Percentiles rank a stretch among this genome's conserved stretches.
These are phyloP conservation scores for Endotrypanum monterogeii DNA, from an alignment of 208 protist species.

Conservation along the genomic window DNA sequence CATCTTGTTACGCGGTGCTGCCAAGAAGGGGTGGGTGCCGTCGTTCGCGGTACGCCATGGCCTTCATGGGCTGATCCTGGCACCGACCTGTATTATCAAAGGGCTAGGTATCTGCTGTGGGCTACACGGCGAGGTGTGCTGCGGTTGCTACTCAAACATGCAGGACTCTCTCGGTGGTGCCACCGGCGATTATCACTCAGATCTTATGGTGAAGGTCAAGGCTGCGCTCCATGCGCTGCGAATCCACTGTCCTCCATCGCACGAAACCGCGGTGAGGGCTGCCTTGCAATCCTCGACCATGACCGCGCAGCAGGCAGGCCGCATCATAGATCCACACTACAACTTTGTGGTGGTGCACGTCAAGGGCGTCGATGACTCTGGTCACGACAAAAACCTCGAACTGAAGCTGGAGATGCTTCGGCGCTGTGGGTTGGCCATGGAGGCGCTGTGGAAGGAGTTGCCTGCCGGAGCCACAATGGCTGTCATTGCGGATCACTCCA, in stretches of 20 bases:
- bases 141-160: conserved; percentile 20
- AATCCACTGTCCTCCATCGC: conserved; percentile 21
- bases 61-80: conserved; percentile 55
- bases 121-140: conserved; percentile 23
- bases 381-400: conserved; percentile 51
- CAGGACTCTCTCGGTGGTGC: conserved; percentile 33
- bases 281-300: not conserved
- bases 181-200: conserved; percentile 57
- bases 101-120: conserved; percentile 69
- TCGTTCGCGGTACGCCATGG: conserved; percentile 61
- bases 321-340: conserved; percentile 20
- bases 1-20: conserved; percentile 65
- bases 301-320: conserved; percentile 5
- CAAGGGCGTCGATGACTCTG: conserved; percentile 76
- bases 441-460: conserved; percentile 48
- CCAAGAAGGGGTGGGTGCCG: conserved; percentile 70
- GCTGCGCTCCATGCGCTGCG: conserved; percentile 44
- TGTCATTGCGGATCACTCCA: conserved; percentile 70
- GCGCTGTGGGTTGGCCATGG: conserved; percentile 47
- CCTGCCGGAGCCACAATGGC: conserved; percentile 53
- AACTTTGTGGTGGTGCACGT: conserved; percentile 74
- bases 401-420: conserved; percentile 58
- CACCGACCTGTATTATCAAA: conserved; percentile 76
- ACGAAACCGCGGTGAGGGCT: conserved; percentile 6
- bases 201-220: conserved; percentile 56